Evolutionary conservation across 2,329 filamentous ascomycete species (phyloP), one percentile per base, ranked within the genome.

Genomic region (Colletotrichum gloeosporioides): DNA sequence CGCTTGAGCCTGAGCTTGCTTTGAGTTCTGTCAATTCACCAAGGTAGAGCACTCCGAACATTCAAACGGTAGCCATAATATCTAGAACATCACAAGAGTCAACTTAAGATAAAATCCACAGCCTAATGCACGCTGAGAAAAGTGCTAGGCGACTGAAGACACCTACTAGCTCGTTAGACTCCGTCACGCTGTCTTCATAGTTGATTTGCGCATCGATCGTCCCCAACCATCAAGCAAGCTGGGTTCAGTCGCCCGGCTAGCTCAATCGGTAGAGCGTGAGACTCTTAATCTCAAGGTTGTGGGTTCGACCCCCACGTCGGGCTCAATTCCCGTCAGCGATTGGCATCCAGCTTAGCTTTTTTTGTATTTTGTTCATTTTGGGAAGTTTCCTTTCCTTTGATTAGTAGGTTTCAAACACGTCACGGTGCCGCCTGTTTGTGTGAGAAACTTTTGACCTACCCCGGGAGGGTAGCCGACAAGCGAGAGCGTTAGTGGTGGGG

Each of bases 211-310:
- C 25, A 4, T 6, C 1, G 0, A 0, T 0, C 0, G 16, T 18
- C 5, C 8, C 34, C 55, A 69, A 69, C 34, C 16, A 65, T 22
- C n/a, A 59, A 13, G 39, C 9, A 49, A 67, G 70, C 64, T 61
- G 64, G 59, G 72, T 69, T 27, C 70, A 31, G 53, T 74, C 70
- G 88, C 88, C 88, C 86, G 88, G 89, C 88, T 92, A 92, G 90
- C 90, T 92, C 90, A 92, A 92, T 92, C 90, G 90, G 90, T 93
- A 93, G 92, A 93, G 91, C 91, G 91, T 93, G 89, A 92, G 92
- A 93, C 92, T 93, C 92, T 90, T 90, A 90, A 89, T 89, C 88
- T 89, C 86, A 89, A 89, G 88, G 87, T 86, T 89, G 87, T 86
- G 87, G 87, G 89, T 90, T 90, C 87, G 88, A 89, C 74, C 74